phyloP scores from a whole-genome alignment of 2,329 filamentous ascomycete species.

The Cladophialophora psammophila region DNA sequence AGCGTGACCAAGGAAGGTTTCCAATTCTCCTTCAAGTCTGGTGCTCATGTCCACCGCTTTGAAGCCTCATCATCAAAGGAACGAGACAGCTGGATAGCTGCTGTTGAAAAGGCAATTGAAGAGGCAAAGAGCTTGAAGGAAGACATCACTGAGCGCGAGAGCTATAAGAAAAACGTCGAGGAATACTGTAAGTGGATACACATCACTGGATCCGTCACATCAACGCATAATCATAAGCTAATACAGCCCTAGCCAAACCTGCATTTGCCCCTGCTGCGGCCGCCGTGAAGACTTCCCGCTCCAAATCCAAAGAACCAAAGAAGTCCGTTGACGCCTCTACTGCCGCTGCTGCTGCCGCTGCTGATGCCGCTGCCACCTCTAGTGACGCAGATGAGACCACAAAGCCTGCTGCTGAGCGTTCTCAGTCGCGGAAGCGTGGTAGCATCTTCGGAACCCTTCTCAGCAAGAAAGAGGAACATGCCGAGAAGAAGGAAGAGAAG shows the following conservation, averaged over 20 bases:
- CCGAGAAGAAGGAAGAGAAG: conserved; percentile 52
- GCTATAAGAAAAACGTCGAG: conserved; percentile 86
- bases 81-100: conserved; percentile 90
- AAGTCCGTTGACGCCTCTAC: conserved; percentile 39
- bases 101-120: conserved; percentile 79
- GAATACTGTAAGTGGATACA: conserved; percentile 64
- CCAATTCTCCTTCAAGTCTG: conserved; percentile 85
- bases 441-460: conserved; percentile 66
- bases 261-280: conserved; percentile 47
- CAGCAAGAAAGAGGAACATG: conserved; percentile 64
- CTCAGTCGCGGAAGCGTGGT: conserved; percentile 64
- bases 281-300: conserved; percentile 41
- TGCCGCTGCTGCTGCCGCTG: conserved; percentile 30
- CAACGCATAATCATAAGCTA: conserved; percentile 38
- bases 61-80: conserved; percentile 77
- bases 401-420: conserved; percentile 66
- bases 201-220: conserved; percentile 4
- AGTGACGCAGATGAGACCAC: conserved; percentile 43
- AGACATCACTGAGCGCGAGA: conserved; percentile 76
- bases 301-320: conserved; percentile 48
- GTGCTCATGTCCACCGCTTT: conserved; percentile 92
- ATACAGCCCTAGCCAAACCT: conserved; percentile 52
- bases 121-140: conserved; percentile 85
- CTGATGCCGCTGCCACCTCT: conserved; percentile 32
- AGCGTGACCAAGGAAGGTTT: conserved; percentile 78